These are phyloP conservation scores for Boletus sp. DNA, from an alignment of 768 basidiomycete species.

Conservation along the genomic window DNA sequence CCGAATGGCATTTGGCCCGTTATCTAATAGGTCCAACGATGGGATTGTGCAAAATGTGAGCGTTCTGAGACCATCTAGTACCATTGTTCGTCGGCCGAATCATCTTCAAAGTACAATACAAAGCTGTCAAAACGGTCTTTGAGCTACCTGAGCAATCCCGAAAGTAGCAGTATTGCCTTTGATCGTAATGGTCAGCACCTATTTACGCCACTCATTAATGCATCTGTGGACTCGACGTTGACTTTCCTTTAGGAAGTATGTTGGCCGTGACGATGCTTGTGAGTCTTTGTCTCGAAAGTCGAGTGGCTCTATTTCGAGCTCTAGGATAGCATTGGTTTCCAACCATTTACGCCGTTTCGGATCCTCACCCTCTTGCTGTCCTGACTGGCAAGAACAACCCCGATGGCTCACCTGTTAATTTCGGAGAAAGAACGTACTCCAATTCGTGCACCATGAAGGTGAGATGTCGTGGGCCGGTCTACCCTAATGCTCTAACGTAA, in stretches of 20 bases:
- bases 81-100: constrained; percentile 25
- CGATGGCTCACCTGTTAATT: constrained; percentile 47
- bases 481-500: background rate
- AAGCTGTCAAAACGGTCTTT: constrained; percentile 41
- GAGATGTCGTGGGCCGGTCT: constrained; percentile 1
- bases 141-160: constrained; percentile 51
- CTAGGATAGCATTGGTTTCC: constrained; percentile 58
- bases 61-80: background rate
- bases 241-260: constrained; percentile 45
- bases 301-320: background rate
- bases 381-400: constrained; percentile 59
- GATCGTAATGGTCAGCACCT: constrained; percentile 57
- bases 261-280: constrained; percentile 69
- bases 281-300: constrained; percentile 19
- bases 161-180: constrained; percentile 65
- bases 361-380: constrained; percentile 66
- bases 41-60: constrained; percentile 49
- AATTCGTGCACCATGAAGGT: constrained; percentile 83
- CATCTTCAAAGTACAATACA: constrained; percentile 42
- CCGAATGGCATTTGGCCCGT: constrained; percentile 70
- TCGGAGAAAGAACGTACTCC: constrained; percentile 52
- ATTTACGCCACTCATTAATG: constrained; percentile 2
- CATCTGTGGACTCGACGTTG: background rate
- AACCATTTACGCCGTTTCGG: constrained; percentile 64
- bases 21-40: constrained; percentile 38